Base-by-base conservation (phyloP, 352 stramenopile genomes). In the Globisporangium sylvaticum region DNA sequence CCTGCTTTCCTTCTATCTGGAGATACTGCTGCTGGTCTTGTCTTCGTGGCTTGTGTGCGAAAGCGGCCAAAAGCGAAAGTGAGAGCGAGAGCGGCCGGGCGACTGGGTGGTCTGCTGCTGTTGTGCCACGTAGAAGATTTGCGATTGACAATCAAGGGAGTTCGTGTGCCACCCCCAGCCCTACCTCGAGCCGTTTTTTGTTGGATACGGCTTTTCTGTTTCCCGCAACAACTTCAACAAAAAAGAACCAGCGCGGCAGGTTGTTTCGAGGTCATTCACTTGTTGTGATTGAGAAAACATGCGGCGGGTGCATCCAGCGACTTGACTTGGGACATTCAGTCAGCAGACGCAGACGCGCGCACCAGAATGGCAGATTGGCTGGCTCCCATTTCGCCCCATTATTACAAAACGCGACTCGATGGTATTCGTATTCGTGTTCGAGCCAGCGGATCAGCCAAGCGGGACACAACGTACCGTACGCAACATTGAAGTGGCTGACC, bases 231-330 rank as follows among this genome's bases (percentile, higher is more conserved):
- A 64, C 53, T 68, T 62, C 70, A 77, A 76, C 73, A 77, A 75
- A 80, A 73, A 77, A 75, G 68, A 77, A 74, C 34, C 72, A 76
- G 68, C 46, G 59, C 60, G 22, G 9, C 8, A 10, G 6, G 12
- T 57, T 29, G 50, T 56, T 29, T 29, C 10, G 22, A 56, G 50
- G 50, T 25, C 3, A 27, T 29, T 14, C n/a, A 25, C 22, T 27
- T 27, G 15, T 24, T 58, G 39, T 48, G 64, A 69, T 69, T 69
- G 55, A 64, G 63, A 55, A 63, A 68, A 68, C 63, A 68, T n/a
- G 15, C 27, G 31, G 4, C 2, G 10, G 14, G 29, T 14, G 7
- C 46, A 54, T 12, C 29, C 55, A 58, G 53, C 24, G 25, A 37
- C 29, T 58, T 39, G 53, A 25, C 14, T 58, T 50, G 42, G 42